Percentiles rank a stretch among this genome's conserved stretches.
Evolutionary conservation across 1,284 basidiomycete genomes (phyloP).

Genomic region (Hemileia vastatrix): DNA sequence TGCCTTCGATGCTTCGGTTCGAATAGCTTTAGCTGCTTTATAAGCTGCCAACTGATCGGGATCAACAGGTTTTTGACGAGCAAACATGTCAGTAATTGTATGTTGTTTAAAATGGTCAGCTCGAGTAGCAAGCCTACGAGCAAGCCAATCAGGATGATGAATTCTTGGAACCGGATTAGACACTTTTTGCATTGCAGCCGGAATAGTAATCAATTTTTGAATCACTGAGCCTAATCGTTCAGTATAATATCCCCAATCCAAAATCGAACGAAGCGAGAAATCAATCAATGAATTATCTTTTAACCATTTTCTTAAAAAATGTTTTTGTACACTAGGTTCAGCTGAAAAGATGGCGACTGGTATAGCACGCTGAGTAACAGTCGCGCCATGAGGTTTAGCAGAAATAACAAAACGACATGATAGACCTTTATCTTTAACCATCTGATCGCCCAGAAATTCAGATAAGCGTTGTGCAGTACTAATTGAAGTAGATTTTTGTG

Average conservation of each 20-base stretch:
- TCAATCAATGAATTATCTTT: conserved; percentile 79
- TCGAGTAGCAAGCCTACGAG: conserved; percentile 73
- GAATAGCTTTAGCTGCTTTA: conserved; percentile 19
- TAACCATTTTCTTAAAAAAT: conserved; percentile 90
- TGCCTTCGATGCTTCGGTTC: conserved; percentile 7
- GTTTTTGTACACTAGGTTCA: conserved; percentile 77
- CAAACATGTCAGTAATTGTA: conserved; percentile 93
- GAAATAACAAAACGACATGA: conserved; percentile 99
- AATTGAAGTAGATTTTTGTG: conserved; percentile 96
- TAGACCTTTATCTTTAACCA: conserved; percentile 99
- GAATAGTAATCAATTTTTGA: conserved; percentile 98
- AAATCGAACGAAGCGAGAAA: conserved; percentile 86
- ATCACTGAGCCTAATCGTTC: conserved; percentile 96
- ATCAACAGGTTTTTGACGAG: conserved; percentile 45
- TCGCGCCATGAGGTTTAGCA: conserved; percentile 79
- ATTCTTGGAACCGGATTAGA: conserved; percentile 92
- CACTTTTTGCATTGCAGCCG: conserved; percentile 96
- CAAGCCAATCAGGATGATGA: conserved; percentile 94
- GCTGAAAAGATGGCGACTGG: conserved; percentile 99
- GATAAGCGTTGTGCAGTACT: conserved; percentile 89
- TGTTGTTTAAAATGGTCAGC: conserved; percentile 98
- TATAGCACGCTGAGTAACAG: conserved; percentile 92
- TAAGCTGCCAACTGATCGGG: conserved; percentile 22
- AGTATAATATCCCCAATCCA: conserved; percentile 99
- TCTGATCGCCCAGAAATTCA: conserved; percentile 93